Evolutionary conservation across 345 rosid species (phyloP).

Genomic region (Chamaenerion angustifolium): DNA sequence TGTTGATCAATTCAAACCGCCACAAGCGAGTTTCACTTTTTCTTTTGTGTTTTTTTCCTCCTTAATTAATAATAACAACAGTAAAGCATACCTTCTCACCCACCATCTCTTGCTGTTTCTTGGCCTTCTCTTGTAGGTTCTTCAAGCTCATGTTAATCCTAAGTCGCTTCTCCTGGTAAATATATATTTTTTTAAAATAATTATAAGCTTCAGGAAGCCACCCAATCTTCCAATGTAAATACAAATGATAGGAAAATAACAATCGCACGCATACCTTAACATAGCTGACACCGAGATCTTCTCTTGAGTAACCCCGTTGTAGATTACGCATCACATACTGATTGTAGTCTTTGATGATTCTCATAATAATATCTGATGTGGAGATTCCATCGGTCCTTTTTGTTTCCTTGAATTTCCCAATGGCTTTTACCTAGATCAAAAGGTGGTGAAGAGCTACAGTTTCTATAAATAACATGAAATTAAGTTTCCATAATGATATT

Average conservation of each 20-base stretch:
- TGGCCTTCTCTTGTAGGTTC: conserved; percentile 85
- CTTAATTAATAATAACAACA: not conserved
- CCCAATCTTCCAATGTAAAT: no score
- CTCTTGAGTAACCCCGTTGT: conserved; percentile 86
- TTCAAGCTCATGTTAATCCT: conserved; percentile 86
- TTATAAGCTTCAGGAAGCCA: not conserved
- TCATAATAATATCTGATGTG: conserved; percentile 85
- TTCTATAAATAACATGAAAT: no score
- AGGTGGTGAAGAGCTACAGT: not conserved
- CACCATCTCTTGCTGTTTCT: conserved; percentile 84
- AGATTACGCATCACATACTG: conserved; percentile 89
- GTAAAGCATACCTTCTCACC: conserved; percentile 28
- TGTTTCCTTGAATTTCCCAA: conserved; percentile 83
- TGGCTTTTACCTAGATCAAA: conserved; percentile 52
- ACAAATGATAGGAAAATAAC: no score
- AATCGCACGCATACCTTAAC: conserved; percentile 44
- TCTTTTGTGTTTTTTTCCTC: no score
- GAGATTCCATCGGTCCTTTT: conserved; percentile 91
- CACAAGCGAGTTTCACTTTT: no score
- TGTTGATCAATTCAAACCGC: no score
- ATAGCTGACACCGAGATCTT: conserved; percentile 87
- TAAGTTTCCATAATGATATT: no score
- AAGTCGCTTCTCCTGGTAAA: conserved; percentile 71
- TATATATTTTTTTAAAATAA: no score
- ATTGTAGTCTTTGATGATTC: conserved; percentile 86